Conservation (phyloP, 768 basidiomycete species). For the Suillus tomentosus region DNA sequence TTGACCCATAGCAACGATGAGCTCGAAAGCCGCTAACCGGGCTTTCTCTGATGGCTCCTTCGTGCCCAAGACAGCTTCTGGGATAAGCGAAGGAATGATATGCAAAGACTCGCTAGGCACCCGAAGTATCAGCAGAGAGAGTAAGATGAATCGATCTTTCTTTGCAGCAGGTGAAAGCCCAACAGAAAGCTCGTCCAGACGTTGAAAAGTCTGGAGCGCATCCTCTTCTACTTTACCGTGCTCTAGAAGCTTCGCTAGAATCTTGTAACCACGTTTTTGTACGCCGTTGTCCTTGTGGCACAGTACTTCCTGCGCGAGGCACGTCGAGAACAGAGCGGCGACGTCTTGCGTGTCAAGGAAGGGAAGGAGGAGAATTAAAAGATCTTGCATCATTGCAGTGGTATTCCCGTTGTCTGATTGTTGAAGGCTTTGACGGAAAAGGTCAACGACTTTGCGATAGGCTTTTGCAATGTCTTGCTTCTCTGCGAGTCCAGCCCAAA, state of each 20-base stretch:
- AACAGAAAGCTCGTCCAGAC: slow-evolving; percentile 64
- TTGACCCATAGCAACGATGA: slow-evolving; percentile 87
- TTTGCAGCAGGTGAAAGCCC: slow-evolving; percentile 83
- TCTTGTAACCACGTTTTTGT: slow-evolving; percentile 95
- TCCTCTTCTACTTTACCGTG: slow-evolving; percentile 55
- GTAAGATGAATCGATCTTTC: slow-evolving; percentile 85
- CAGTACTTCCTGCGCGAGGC: slow-evolving; percentile 67
- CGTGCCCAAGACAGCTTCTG: slow-evolving; percentile 92
- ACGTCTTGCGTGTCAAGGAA: slow-evolving; percentile 65
- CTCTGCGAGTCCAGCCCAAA: slow-evolving; percentile 84
- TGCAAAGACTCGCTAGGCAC: slow-evolving; percentile 77
- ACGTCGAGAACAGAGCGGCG: slow-evolving; percentile 65
- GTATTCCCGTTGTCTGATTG: slow-evolving; percentile 46
- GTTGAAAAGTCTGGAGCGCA: slow-evolving; percentile 60
- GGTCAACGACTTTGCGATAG: slow-evolving; percentile 72
- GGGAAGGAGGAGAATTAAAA: slow-evolving; percentile 83
- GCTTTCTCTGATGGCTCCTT: slow-evolving; percentile 97
- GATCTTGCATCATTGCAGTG: slow-evolving; percentile 74
- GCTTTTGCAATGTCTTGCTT: slow-evolving; percentile 80
- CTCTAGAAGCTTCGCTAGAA: slow-evolving; percentile 74
- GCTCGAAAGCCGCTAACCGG: slow-evolving; percentile 84
- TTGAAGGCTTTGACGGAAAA: slow-evolving; percentile 67
- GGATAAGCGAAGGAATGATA: slow-evolving; percentile 84
- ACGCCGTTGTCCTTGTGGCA: slow-evolving; percentile 81
- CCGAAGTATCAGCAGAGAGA: slow-evolving; percentile 64